These are phyloP conservation scores for Cystobasidium sp. DNA, from an alignment of 1,284 basidiomycete species.

Conservation along the genomic window DNA sequence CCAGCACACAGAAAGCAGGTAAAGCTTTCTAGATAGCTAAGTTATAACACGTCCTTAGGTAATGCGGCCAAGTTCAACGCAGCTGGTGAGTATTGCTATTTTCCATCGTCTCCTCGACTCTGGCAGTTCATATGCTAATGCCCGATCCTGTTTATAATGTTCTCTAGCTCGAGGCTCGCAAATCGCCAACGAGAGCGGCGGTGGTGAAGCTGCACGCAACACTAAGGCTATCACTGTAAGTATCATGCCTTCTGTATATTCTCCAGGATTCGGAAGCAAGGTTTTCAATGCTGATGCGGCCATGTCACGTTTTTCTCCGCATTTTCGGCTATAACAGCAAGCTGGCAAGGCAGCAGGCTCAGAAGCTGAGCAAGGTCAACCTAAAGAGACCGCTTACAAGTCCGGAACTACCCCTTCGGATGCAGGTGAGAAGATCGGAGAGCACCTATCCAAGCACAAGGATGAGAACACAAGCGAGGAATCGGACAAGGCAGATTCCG, in stretches of 20 bases:
- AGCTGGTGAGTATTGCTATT: conserved; percentile 9
- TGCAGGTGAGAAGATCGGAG: conserved; percentile 18
- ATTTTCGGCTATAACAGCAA: neutral
- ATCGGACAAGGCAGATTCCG: neutral
- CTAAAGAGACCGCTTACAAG: conserved; percentile 17
- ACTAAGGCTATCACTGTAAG: conserved; percentile 32
- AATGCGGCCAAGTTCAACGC: conserved; percentile 33
- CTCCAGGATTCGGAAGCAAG: too few species aligned
- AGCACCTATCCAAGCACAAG: neutral
- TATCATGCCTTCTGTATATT: neutral
- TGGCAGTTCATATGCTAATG: neutral
- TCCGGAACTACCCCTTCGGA: neutral
- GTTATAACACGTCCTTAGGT: neutral
- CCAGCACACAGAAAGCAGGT: neutral
- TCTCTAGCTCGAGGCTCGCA: conserved; percentile 25
- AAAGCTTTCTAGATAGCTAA: neutral
- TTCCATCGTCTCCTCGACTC: neutral
- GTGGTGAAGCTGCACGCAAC: conserved; percentile 35
- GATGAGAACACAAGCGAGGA: conserved; percentile 4
- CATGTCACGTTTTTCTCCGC: neutral
- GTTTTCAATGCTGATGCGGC: too few species aligned
- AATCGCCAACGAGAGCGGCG: conserved; percentile 33
- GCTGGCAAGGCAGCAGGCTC: conserved; percentile 10
- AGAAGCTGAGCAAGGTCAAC: neutral
- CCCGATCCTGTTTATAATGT: neutral